Conservation (phyloP, 495 filamentous ascomycete species). For the Trypethelium eluteriae region DNA sequence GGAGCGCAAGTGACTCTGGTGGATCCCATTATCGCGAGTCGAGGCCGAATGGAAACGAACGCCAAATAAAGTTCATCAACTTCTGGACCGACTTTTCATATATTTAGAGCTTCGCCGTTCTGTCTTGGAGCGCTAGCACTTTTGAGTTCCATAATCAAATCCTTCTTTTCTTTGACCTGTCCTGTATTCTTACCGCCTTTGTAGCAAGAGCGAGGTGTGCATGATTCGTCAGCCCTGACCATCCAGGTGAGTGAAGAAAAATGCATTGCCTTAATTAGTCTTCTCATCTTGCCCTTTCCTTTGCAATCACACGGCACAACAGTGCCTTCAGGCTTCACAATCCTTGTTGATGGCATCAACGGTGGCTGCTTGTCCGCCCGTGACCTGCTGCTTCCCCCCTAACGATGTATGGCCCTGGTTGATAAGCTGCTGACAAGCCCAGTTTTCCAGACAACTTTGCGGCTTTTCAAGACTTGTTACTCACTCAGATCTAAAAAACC, state of each 20-base stretch:
- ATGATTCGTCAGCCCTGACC: neutral
- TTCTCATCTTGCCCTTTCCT: no score
- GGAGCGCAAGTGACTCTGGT: neutral
- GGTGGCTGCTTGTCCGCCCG: no score
- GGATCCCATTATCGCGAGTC: neutral
- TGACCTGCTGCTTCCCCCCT: no score
- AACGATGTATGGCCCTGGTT: no score
- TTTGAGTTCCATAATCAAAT: neutral
- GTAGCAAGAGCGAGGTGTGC: neutral
- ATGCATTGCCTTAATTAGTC: no score
- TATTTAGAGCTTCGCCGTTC: neutral
- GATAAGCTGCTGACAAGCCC: no score
- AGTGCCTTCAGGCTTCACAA: no score
- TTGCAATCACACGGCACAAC: no score
- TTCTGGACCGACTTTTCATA: neutral
- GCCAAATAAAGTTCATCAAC: neutral
- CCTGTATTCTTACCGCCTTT: neutral
- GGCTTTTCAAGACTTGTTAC: no score
- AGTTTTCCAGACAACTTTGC: no score
- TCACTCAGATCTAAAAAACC: neutral
- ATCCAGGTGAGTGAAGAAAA: no score
- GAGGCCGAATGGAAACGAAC: neutral
- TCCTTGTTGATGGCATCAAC: no score
- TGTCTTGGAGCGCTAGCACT: neutral
- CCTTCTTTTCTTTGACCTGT: neutral